These are phyloP conservation scores for Lentinula novae-zelandiae DNA, from an alignment of 1,284 basidiomycete species.

Conservation along the genomic window DNA sequence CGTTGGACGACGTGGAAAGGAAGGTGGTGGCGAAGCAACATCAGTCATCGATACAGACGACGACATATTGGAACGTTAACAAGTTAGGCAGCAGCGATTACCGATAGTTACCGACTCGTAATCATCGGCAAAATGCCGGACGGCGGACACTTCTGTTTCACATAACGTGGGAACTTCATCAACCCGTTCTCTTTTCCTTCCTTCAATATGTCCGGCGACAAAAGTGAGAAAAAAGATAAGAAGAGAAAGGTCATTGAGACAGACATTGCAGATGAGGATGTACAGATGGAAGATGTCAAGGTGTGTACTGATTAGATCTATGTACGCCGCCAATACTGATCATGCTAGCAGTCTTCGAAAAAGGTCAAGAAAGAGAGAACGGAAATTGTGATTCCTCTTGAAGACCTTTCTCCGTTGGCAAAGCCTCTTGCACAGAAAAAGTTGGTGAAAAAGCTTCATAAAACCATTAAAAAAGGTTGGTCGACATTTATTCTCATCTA, in stretches of 20 bases:
- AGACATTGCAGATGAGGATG: constrained; percentile 12
- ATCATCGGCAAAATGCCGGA: neutral
- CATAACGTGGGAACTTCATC: neutral
- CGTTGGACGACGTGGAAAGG: constrained; percentile 26
- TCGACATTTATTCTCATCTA: neutral
- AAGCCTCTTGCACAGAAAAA: constrained; percentile 90
- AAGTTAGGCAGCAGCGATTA: neutral
- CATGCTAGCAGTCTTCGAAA: constrained; percentile 41
- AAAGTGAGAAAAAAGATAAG: constrained; percentile 14
- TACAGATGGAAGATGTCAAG: constrained; percentile 15
- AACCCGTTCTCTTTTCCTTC: neutral
- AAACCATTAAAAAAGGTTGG: constrained; percentile 87
- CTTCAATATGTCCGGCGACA: constrained; percentile 9
- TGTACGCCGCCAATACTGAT: neutral
- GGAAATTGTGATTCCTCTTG: constrained; percentile 67
- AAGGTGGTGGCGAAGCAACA: constrained; percentile 5
- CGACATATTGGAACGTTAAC: neutral
- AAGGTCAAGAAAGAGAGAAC: constrained; percentile 59
- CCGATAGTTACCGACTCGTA: neutral
- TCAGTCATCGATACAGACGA: constrained; percentile 4
- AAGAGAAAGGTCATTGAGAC: constrained; percentile 8
- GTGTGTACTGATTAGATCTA: neutral
- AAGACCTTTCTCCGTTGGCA: constrained; percentile 87
- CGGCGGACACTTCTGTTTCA: neutral
- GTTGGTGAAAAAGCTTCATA: constrained; percentile 88